A percentile compares a stretch with the other conserved stretches of the same genome.
phyloP scores from a whole-genome alignment of 1,139 yeast species.

The Taphrina communis region DNA sequence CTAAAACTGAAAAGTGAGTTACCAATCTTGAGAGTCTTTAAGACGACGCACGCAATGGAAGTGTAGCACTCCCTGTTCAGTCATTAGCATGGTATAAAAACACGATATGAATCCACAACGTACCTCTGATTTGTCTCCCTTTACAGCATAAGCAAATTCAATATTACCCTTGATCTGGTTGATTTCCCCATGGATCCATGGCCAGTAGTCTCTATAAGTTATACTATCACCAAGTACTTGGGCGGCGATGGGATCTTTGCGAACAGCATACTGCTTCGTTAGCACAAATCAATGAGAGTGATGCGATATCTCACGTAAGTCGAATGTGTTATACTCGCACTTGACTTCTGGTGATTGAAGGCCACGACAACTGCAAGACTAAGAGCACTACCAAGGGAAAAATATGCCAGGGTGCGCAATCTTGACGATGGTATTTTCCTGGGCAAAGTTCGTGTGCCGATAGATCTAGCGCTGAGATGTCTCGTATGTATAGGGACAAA shows the following conservation, averaged over 20 bases:
- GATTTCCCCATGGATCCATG: conserved; percentile 87
- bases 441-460: not conserved
- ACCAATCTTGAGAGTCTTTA: conserved; percentile 36
- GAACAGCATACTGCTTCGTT: conserved; percentile 63
- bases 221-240: conserved; percentile 75
- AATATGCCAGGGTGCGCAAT: conserved; percentile 3
- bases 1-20: not conserved
- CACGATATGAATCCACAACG: conserved; percentile 50
- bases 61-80: conserved; percentile 12
- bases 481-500: not conserved
- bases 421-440: conserved; percentile 6
- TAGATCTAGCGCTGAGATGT: not conserved
- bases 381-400: conserved; percentile 12
- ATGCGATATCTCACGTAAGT: conserved; percentile 12
- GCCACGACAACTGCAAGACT: conserved; percentile 18
- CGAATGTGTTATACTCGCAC: conserved; percentile 35
- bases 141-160: conserved; percentile 70
- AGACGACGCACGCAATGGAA: conserved; percentile 29
- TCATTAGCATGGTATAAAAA: not conserved
- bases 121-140: conserved; percentile 59
- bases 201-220: conserved; percentile 67
- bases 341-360: conserved; percentile 36
- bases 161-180: conserved; percentile 83
- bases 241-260: conserved; percentile 75
- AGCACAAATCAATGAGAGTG: not conserved